Evolutionary conservation across 805 yeast species (phyloP).

Genomic region (Candida nanaspora): DNA sequence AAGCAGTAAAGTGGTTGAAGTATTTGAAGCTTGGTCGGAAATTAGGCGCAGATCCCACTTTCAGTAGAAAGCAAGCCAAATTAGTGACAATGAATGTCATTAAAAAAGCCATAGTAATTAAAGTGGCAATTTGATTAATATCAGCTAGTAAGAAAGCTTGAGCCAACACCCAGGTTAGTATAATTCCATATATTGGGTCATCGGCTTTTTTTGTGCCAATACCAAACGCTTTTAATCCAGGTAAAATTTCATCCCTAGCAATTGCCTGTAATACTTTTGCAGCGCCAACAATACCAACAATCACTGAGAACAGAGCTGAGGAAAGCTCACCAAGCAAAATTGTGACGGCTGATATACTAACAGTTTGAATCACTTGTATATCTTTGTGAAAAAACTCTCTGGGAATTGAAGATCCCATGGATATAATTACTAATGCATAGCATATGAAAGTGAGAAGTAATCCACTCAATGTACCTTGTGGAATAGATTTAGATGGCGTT

Average conservation of each 20-base stretch:
- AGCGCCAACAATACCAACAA: conserved; percentile 95
- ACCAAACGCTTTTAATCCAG: conserved; percentile 62
- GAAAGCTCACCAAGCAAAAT: conserved; percentile 86
- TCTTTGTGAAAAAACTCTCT: conserved; percentile 70
- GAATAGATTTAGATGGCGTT: conserved; percentile 84
- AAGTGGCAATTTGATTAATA: conserved; percentile 88
- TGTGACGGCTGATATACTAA: conserved; percentile 58
- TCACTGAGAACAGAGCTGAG: conserved; percentile 84
- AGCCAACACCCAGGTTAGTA: conserved; percentile 74
- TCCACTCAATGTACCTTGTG: conserved; percentile 90
- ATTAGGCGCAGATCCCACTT: conserved; percentile 93
- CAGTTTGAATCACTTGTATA: conserved; percentile 78
- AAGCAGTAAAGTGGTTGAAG: conserved; percentile 78
- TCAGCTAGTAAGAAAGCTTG: conserved; percentile 85
- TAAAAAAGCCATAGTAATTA: conserved; percentile 93
- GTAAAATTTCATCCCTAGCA: conserved; percentile 82
- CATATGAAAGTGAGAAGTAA: conserved; percentile 66
- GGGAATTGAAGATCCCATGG: conserved; percentile 77
- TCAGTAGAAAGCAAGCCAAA: conserved; percentile 83
- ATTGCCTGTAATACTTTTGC: conserved; percentile 88
- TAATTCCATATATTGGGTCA: conserved; percentile 60
- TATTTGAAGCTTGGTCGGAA: conserved; percentile 92
- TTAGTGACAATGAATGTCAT: conserved; percentile 95
- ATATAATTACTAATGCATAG: conserved; percentile 72
- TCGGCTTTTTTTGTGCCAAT: conserved; percentile 34